phyloP scores from a whole-genome alignment of 2,329 filamentous ascomycete genomes.

The Cercospora berteroae region DNA sequence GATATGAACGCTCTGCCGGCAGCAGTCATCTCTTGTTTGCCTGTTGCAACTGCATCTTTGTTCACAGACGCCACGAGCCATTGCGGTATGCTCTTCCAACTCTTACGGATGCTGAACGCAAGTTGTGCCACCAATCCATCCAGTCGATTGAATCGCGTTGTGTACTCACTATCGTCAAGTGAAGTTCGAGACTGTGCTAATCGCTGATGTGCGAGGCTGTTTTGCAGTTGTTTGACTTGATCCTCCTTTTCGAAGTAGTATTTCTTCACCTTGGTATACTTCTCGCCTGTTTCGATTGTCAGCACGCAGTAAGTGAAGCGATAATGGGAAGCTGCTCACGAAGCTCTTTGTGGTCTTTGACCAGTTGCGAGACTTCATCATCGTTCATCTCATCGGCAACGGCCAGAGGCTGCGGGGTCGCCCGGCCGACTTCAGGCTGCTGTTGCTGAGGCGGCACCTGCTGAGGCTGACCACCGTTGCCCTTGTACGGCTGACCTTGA shows the following conservation, averaged over 20 bases:
- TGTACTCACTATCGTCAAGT: slow-evolving; percentile 92
- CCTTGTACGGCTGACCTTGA: slow-evolving; percentile 46
- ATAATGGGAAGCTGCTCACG: slow-evolving; percentile 39
- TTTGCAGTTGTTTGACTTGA: slow-evolving; percentile 92
- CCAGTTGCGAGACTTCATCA: slow-evolving; percentile 47
- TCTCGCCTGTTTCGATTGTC: slow-evolving; percentile 63
- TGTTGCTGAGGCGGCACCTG: slow-evolving; percentile 32
- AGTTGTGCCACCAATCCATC: slow-evolving; percentile 94
- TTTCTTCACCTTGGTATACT: slow-evolving; percentile 97
- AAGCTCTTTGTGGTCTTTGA: slow-evolving; percentile 52
- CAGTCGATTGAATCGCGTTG: slow-evolving; percentile 80
- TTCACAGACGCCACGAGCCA: slow-evolving; percentile 83
- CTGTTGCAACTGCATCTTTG: slow-evolving; percentile 77
- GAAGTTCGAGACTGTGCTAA: slow-evolving; percentile 92
- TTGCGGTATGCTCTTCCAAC: slow-evolving; percentile 76
- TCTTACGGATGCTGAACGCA: slow-evolving; percentile 92
- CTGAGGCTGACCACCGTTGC: slow-evolving; percentile 21
- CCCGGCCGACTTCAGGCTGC: slow-evolving; percentile 30
- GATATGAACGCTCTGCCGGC: slow-evolving; percentile 86
- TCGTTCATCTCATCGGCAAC: slow-evolving; percentile 46
- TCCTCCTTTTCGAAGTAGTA: slow-evolving; percentile 91
- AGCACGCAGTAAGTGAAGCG: slow-evolving; percentile 13
- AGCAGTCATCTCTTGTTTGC: slow-evolving; percentile 97
- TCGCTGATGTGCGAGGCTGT: slow-evolving; percentile 93
- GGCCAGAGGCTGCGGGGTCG: slow-evolving; percentile 45